Evolutionary conservation across 495 filamentous ascomycete genomes (phyloP).

Genomic region (Rhizodiscina lignyota): DNA sequence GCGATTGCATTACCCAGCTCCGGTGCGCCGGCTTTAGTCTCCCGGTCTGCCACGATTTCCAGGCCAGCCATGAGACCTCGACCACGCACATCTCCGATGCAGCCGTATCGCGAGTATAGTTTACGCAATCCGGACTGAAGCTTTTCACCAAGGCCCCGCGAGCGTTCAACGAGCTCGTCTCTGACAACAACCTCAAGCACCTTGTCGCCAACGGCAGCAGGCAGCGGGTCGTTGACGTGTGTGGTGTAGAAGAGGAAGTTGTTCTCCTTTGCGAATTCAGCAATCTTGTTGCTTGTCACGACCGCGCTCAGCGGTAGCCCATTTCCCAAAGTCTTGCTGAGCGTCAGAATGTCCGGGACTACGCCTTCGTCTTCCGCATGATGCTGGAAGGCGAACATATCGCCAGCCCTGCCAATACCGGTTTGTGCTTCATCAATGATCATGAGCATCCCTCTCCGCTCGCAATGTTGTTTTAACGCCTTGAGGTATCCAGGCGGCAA

Average conservation of each 20-base stretch:
- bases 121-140: conserved; percentile 25
- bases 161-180: conserved; percentile 26
- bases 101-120: conserved; percentile 30
- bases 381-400: conserved; percentile 33
- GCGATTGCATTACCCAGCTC: conserved; percentile 31
- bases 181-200: conserved; percentile 37
- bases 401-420: conserved; percentile 31
- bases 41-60: conserved; percentile 31
- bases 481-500: conserved; percentile 30
- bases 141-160: conserved; percentile 23
- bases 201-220: conserved; percentile 36
- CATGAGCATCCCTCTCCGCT: conserved; percentile 32
- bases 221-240: conserved; percentile 36
- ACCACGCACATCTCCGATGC: conserved; percentile 39
- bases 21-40: conserved; percentile 24
- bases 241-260: conserved; percentile 27
- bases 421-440: conserved; percentile 42
- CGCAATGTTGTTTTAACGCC: conserved; percentile 29
- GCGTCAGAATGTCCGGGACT: conserved; percentile 34
- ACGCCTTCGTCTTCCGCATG: conserved; percentile 27
- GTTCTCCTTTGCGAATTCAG: conserved; percentile 18
- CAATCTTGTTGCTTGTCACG: conserved; percentile 31
- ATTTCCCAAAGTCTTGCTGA: conserved; percentile 38
- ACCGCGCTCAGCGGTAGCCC: conserved; percentile 35
- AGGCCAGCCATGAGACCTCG: conserved; percentile 35